phyloP scores from a whole-genome alignment of 192 early-diverging fungal species.

The Rhizophlyctis rosea region DNA sequence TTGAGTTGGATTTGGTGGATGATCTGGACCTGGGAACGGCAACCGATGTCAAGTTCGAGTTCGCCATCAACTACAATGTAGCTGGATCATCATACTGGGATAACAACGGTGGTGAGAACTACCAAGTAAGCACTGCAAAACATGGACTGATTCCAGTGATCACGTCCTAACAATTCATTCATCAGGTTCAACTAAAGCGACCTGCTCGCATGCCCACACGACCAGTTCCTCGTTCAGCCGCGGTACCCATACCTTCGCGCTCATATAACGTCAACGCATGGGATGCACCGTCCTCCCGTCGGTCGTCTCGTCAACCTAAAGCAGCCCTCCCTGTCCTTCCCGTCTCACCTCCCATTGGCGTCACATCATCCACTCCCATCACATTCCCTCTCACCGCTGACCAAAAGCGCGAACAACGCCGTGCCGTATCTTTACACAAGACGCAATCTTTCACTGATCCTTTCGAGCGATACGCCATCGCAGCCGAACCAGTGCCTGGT shows the following conservation, averaged over 20 bases:
- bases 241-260: not conserved
- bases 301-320: not conserved
- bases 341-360: not conserved
- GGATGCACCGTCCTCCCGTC: not conserved
- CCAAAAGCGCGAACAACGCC: conserved; percentile 8
- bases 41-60: conserved; percentile 12
- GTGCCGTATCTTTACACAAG: not conserved
- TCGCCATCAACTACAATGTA: conserved; percentile 63
- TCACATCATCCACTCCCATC: not conserved
- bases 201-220: not conserved
- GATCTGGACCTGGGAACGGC: conserved; percentile 11
- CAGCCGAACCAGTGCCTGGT: not conserved
- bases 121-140: conserved; percentile 51
- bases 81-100: conserved; percentile 82
- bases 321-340: not conserved
- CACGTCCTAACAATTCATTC: not conserved
- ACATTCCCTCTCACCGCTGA: conserved; percentile 1
- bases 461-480: not conserved
- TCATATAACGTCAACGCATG: not conserved
- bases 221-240: not conserved
- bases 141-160: not conserved
- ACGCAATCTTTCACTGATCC: not conserved
- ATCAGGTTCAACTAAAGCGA: not conserved
- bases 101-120: conserved; percentile 89
- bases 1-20: conserved; percentile 57